Percentiles rank a stretch among this genome's conserved stretches.
phyloP scores from a whole-genome alignment of 345 rosid species.

The Camelina neglecta region DNA sequence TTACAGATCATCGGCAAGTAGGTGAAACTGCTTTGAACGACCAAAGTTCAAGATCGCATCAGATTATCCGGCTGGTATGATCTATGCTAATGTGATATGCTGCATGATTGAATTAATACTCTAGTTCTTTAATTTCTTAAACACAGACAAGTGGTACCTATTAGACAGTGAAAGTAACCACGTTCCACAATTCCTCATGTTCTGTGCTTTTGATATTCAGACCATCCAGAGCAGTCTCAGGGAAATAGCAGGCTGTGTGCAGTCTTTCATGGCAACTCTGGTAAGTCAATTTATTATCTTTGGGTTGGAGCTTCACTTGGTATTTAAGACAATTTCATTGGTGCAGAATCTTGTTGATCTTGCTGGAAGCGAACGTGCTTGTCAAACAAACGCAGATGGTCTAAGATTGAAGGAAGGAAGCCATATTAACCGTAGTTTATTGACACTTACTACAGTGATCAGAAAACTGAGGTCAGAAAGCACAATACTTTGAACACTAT shows the following conservation, averaged over 20 bases:
- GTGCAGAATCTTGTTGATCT: slow-evolving; percentile 96
- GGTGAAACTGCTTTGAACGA: slow-evolving; percentile 95
- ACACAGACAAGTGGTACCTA: slow-evolving; percentile 5
- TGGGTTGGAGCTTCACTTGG: slow-evolving; percentile 27
- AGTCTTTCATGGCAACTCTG: slow-evolving; percentile 89
- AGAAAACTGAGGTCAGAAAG: slow-evolving; percentile 90
- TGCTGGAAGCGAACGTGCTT: slow-evolving; percentile 96
- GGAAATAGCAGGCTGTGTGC: slow-evolving; percentile 74
- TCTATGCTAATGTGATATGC: slow-evolving; percentile 13
- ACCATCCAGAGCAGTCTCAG: slow-evolving; percentile 85
- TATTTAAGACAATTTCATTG: slow-evolving; percentile 31
- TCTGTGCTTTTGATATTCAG: slow-evolving; percentile 52
- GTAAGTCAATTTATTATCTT: slow-evolving; percentile 49
- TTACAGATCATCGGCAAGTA: slow-evolving; percentile 92
- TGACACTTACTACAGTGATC: slow-evolving; percentile 91
- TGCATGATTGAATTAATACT: slow-evolving; percentile 15
- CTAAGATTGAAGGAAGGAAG: slow-evolving; percentile 89
- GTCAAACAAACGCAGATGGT: slow-evolving; percentile 87
- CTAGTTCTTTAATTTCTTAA: background rate
- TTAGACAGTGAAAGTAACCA: slow-evolving; percentile 1
- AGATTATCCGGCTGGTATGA: slow-evolving; percentile 90
- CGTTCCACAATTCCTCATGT: slow-evolving; percentile 18
- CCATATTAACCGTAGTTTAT: slow-evolving; percentile 91
- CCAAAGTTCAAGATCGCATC: slow-evolving; percentile 97
- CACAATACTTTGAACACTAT: slow-evolving; percentile 9